phyloP scores from a whole-genome alignment of 352 stramenopile species.

The Pythium aristosporum region DNA sequence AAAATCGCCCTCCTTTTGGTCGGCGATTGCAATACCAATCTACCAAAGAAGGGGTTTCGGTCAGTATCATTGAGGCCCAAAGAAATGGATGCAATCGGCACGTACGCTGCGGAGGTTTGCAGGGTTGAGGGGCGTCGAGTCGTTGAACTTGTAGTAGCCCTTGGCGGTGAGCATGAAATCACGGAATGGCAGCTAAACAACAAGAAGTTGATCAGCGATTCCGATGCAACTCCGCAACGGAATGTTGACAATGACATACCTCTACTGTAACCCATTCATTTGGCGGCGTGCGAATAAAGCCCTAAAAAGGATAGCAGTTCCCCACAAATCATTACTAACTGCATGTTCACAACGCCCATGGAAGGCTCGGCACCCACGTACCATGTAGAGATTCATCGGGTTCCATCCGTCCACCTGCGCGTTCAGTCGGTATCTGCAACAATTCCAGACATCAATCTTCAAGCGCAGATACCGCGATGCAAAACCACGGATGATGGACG shows the following conservation, averaged over 20 bases:
- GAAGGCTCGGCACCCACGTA: slow-evolving; percentile 21
- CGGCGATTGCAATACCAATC: slow-evolving; percentile 83
- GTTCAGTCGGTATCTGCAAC: slow-evolving; percentile 71
- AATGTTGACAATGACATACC: slow-evolving; percentile 25
- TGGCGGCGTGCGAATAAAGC: slow-evolving; percentile 75
- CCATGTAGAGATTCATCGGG: slow-evolving; percentile 86
- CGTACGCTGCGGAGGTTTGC: slow-evolving; percentile 74
- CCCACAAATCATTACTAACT: neutral
- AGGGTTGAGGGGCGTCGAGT: slow-evolving; percentile 71
- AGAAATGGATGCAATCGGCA: neutral
- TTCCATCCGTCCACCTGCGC: slow-evolving; percentile 87
- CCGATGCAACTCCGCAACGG: neutral
- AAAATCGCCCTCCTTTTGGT: slow-evolving; percentile 86
- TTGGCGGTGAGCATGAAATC: slow-evolving; percentile 83
- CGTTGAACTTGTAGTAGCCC: slow-evolving; percentile 80
- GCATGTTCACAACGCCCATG: neutral
- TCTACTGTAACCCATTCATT: slow-evolving; percentile 85
- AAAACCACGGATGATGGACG: slow-evolving; percentile 7
- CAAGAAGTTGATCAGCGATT: neutral
- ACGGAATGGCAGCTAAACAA: slow-evolving; percentile 59
- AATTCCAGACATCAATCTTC: neutral
- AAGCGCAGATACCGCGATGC: neutral
- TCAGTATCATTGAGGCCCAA: neutral
- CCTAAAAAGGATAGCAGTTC: slow-evolving; percentile 33
- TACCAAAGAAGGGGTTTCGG: slow-evolving; percentile 16